These are phyloP conservation scores for Cyclotella cryptica DNA, from an alignment of 108 stramenopile genomes.

Conservation along the genomic window DNA sequence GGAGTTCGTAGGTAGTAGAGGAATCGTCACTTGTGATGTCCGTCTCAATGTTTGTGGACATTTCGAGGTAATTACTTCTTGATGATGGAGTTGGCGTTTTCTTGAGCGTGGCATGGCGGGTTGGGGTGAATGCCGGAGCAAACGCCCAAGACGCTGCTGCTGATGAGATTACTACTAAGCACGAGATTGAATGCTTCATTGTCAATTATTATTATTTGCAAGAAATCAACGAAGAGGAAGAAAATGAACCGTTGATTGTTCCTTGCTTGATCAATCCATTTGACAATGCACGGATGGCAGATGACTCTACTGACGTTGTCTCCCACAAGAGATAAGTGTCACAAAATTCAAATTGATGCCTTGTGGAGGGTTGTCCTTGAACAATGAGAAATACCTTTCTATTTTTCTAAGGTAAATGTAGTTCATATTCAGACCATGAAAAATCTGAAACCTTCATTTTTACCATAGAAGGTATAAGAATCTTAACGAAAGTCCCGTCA, in stretches of 20 bases:
- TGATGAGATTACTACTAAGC: constrained; percentile 19
- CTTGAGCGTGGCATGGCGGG: neutral
- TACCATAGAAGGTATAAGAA: too few species aligned
- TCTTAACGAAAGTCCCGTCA: too few species aligned
- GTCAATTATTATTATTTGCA: too few species aligned
- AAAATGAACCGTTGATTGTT: neutral
- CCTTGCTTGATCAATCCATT: too few species aligned
- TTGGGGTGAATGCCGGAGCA: constrained; percentile 3
- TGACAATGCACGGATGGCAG: neutral
- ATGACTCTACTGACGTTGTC: too few species aligned
- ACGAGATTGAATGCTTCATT: constrained; percentile 35
- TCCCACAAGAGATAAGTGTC: too few species aligned
- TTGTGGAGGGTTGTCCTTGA: too few species aligned
- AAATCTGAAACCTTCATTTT: too few species aligned
- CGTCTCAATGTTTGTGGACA: constrained; percentile 7
- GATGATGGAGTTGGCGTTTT: neutral
- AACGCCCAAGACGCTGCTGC: constrained; percentile 20
- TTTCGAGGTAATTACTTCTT: neutral
- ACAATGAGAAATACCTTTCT: too few species aligned
- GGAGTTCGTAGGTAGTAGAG: constrained; percentile 41
- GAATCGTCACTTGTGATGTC: neutral
- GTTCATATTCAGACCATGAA: too few species aligned
- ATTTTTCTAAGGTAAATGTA: too few species aligned
- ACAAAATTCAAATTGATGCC: too few species aligned
- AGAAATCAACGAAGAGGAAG: neutral